Evolutionary conservation across 192 early-diverging fungal species (phyloP), one percentile per base, ranked within the genome.

Genomic region (Entomortierella parvispora): DNA sequence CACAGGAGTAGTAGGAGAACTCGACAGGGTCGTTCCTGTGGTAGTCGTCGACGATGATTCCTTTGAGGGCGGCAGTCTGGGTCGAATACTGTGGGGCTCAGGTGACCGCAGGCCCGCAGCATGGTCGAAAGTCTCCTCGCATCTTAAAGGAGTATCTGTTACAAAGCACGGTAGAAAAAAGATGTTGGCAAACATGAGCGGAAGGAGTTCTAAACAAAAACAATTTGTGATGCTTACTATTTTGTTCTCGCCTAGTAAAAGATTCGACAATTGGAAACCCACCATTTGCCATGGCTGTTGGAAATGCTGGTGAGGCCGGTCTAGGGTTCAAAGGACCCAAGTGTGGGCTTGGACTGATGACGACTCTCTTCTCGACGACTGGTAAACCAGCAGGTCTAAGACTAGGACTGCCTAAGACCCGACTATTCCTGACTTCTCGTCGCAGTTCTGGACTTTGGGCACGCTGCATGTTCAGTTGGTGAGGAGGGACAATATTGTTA

Each of bases 391-490:
- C 40, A 25, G 63, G 71, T 51, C 63, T 25, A 10, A 65, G 63
- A 40, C 72, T 76, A 23, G 72, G 72, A 25, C 72, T 76, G 10
- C 72, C 72, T 2, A 76, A 31, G 26, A 76, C n/a, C 17, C 59
- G 58, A 31, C 65, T 58, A 12, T 62, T 31, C 40, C 44, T 28
- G 23, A 29, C 25, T 44, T 60, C 50, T 20, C 23, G 12, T 6
- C 62, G 60, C 40, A 76, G 7, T 0, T 76, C 72, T 15, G 72
- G 64, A 23, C 65, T 76, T 2, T 76, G 49, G 1, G 65, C 20
- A 9, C 65, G 72, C 47, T 48, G 62, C 52, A 76, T 57, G 47
- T 54, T 31, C 45, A 76, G 46, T 53, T 76, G 65, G 14, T 50
- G 61, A 1, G 72, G 72, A 20, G 72, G 72, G 5, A 68, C 28